Evolutionary conservation across 371 early-diverging fungal genomes (phyloP).

Genomic region (Mortierella sp.): DNA sequence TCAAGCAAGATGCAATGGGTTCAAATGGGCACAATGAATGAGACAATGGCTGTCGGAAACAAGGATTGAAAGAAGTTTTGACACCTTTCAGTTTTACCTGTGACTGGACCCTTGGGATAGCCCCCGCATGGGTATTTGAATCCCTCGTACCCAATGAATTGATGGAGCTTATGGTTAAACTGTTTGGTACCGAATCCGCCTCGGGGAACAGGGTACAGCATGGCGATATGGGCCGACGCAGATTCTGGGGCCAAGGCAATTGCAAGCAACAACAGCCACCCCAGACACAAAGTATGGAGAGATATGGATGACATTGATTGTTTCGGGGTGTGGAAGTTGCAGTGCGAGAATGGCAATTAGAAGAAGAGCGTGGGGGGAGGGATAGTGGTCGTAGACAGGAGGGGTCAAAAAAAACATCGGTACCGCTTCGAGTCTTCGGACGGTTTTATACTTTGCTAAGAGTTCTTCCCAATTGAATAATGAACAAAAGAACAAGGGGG

Average conservation of each 20-base stretch:
- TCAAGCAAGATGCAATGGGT: neutral
- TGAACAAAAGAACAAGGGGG: too few relatives aligned
- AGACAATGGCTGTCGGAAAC: neutral
- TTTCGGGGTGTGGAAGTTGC: too few relatives aligned
- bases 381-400: too few relatives aligned
- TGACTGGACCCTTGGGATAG: slow-evolving; percentile 24
- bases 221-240: slow-evolving; percentile 38
- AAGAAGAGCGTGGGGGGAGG: too few relatives aligned
- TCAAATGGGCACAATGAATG: neutral
- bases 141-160: slow-evolving; percentile 33
- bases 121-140: slow-evolving; percentile 50
- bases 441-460: too few relatives aligned
- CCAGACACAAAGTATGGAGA: slow-evolving; percentile 21
- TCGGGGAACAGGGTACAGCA: slow-evolving; percentile 41
- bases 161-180: slow-evolving; percentile 34
- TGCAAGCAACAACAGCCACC: slow-evolving; percentile 12
- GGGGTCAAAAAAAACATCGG: neutral
- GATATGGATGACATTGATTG: too few relatives aligned
- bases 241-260: slow-evolving; percentile 14
- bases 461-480: too few relatives aligned
- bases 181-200: slow-evolving; percentile 37
- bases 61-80: neutral
- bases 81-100: slow-evolving; percentile 13
- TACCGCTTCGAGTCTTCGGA: neutral
- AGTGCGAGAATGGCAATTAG: too few relatives aligned